phyloP scores from a whole-genome alignment of 805 yeast genomes.

The Barnettozyma populi region DNA sequence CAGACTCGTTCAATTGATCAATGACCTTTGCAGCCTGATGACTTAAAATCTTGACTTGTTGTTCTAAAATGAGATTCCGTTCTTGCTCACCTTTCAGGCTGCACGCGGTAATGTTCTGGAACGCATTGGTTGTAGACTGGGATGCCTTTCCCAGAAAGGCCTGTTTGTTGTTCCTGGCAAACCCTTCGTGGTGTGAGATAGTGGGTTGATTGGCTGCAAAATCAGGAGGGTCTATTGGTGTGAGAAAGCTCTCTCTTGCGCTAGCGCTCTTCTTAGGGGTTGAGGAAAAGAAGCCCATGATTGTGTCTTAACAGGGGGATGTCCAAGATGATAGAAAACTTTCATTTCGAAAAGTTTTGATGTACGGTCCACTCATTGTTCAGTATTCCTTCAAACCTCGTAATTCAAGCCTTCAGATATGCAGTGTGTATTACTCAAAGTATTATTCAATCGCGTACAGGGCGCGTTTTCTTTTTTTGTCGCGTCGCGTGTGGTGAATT shows the following conservation, averaged over 20 bases:
- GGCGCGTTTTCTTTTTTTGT: neutral
- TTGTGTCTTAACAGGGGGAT: neutral
- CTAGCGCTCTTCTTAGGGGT: slow-evolving; percentile 6
- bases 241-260: slow-evolving; percentile 12
- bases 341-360: neutral
- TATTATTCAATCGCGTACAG: neutral
- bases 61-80: slow-evolving; percentile 24
- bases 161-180: slow-evolving; percentile 10
- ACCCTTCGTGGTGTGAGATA: neutral
- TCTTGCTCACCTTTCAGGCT: slow-evolving; percentile 24
- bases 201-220: neutral
- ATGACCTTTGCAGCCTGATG: slow-evolving; percentile 25
- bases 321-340: neutral
- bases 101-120: slow-evolving; percentile 11
- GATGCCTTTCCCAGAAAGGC: slow-evolving; percentile 9
- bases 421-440: neutral
- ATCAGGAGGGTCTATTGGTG: slow-evolving; percentile 18
- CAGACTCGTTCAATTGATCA: slow-evolving; percentile 20
- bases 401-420: neutral
- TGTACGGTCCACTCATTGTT: neutral
- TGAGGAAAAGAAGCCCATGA: slow-evolving; percentile 6
- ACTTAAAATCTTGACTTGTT: slow-evolving; percentile 22
- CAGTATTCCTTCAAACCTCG: neutral
- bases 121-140: neutral
- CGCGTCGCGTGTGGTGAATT: neutral